Base-by-base conservation (phyloP, 2,329 filamentous ascomycete genomes). In the Bimuria novae-zelandiae region DNA sequence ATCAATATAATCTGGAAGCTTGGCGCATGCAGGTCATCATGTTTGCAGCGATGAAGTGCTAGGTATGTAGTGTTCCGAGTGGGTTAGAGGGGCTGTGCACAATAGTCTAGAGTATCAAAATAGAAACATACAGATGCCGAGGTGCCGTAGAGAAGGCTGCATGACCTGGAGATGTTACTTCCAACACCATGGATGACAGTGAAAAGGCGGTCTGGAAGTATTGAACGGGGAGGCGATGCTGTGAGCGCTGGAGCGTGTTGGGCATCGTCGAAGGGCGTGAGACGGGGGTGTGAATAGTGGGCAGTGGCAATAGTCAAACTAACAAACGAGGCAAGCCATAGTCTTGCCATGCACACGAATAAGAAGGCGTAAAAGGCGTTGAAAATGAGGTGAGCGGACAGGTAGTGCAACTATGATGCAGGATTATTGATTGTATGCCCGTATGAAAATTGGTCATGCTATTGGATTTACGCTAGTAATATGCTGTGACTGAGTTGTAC, bases 141-240 rank as follows among this genome's bases (percentile, higher is more conserved):
- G 30, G 12, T 46, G 43, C 43, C 30, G 30, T 36, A 19, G 22
- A 21, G 23, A 45, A 21, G 42, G 43, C 30, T 46, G 43, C 19
- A n/a, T 35, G 30, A 27, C 30, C 29, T 36, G 21, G 30, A 41
- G 22, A 10, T n/a, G 16, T 25, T n/a, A 41, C 39, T 21, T 19
- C 17, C n/a, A n/a, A 25, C 43, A 25, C 14, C 10, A 21, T 35
- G 43, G 19, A 11, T 7, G 19, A 2, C 7, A 27, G 4, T 16
- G 43, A 35, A 46, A 46, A 36, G 30, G 43, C 43, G 43, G 43
- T 46, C 43, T 46, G 43, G 29, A 35, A 35, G n/a, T 36, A 46
- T 46, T 46, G 43, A 35, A 17, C 21, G 19, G 12, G 11, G 43
- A 35, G 43, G 43, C 43, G 43, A 46, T 36, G 42, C 42, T 25